These are phyloP conservation scores for Hirschioporus abietinus DNA, from an alignment of 768 basidiomycete species.

Conservation along the genomic window DNA sequence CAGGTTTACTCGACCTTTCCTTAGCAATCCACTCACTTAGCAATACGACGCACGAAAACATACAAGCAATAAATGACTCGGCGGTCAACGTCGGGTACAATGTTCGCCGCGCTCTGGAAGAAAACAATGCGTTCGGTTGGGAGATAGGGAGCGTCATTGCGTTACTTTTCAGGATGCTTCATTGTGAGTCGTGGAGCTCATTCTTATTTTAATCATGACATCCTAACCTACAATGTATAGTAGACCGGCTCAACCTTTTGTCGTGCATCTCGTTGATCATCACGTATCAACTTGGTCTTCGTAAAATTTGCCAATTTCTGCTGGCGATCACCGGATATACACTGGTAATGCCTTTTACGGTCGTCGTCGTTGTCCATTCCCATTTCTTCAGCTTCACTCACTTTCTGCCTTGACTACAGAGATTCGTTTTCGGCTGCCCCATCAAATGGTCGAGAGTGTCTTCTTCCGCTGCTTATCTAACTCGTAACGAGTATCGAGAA, in stretches of 20 bases:
- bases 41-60: not conserved
- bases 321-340: not conserved
- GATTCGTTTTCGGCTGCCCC: not conserved
- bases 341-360: not conserved
- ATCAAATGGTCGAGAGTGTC: not conserved
- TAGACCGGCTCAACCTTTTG: not conserved
- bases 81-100: not conserved
- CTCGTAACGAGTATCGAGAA: not conserved
- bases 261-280: not conserved
- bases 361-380: not conserved
- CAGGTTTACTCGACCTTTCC: not conserved
- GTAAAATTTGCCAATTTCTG: not conserved
- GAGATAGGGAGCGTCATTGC: not conserved
- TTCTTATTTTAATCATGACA: not conserved
- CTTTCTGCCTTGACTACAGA: not conserved
- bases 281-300: not conserved
- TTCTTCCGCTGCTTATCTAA: not conserved
- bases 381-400: not conserved
- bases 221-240: not conserved
- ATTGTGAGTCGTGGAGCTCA: not conserved
- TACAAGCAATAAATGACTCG: not conserved
- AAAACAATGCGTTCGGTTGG: not conserved
- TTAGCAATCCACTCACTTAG: not conserved
- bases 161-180: not conserved
- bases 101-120: not conserved